Evolutionary conservation across 164 flowering plant species (phyloP).

Genomic region (Macadamia integrifolia): DNA sequence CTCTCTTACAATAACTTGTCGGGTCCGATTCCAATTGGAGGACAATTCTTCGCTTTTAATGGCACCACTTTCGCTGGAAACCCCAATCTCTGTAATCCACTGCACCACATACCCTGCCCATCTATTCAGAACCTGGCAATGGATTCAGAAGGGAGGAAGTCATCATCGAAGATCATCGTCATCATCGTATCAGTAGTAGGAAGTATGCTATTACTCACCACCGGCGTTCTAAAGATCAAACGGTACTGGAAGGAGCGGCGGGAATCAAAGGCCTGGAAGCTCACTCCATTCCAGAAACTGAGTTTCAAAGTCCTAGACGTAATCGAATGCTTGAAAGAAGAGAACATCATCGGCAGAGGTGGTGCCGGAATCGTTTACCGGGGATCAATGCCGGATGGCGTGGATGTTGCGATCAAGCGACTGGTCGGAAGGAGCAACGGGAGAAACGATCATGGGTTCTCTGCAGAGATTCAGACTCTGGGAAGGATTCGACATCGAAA

Average conservation of each 20-base stretch:
- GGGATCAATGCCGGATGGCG: conserved; percentile 68
- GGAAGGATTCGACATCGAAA: conserved; percentile 82
- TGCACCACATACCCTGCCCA: conserved; percentile 22
- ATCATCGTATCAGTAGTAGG: conserved; percentile 16
- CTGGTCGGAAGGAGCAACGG: conserved; percentile 44
- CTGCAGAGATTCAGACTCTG: conserved; percentile 81
- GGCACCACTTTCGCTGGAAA: conserved; percentile 60
- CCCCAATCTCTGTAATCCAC: conserved; percentile 54
- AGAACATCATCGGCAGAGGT: conserved; percentile 89
- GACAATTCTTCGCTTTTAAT: conserved; percentile 60
- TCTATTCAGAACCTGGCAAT: not conserved
- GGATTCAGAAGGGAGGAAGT: not conserved
- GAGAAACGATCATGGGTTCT: conserved; percentile 69
- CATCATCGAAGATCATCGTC: conserved; percentile 25
- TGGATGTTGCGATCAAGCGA: conserved; percentile 73
- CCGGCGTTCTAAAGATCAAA: conserved; percentile 14
- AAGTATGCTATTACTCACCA: conserved; percentile 10
- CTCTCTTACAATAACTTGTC: conserved; percentile 60
- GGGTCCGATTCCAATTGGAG: conserved; percentile 60
- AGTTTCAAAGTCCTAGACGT: conserved; percentile 74
- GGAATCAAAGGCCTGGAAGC: conserved; percentile 58
- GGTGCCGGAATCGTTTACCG: conserved; percentile 93
- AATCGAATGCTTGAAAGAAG: conserved; percentile 71
- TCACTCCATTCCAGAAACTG: conserved; percentile 71
- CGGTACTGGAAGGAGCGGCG: conserved; percentile 20